Conservation (phyloP, 139 green algal genomes). For the Chlorella sorokiniana region DNA sequence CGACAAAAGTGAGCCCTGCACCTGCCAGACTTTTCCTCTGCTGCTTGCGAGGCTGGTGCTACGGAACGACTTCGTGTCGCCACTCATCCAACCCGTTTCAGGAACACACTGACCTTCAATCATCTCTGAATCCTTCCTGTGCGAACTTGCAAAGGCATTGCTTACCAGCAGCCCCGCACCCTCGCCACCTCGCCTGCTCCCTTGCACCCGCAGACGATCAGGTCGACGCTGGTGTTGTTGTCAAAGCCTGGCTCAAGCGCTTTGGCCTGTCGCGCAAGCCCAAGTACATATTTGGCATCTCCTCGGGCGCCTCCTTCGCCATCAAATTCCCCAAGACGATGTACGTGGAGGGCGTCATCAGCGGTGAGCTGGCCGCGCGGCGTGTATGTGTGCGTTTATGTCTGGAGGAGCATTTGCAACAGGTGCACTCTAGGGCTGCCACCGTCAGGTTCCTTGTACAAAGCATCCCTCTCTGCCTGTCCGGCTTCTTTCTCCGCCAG, state of each 20-base stretch:
- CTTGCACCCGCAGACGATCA: conserved; percentile 16
- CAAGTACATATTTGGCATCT: conserved; percentile 29
- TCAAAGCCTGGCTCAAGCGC: not conserved
- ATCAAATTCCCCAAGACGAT: conserved; percentile 29
- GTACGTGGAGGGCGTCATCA: conserved; percentile 4
- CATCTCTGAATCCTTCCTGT: too few species aligned
- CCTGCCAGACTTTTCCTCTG: not conserved
- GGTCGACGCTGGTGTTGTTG: not conserved
- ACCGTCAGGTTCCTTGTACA: too few species aligned
- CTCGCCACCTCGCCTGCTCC: not conserved
- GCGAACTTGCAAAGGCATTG: not conserved
- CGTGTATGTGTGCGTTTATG: not conserved
- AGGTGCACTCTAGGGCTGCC: too few species aligned
- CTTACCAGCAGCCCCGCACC: not conserved
- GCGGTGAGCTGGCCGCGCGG: not conserved
- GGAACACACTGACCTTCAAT: too few species aligned
- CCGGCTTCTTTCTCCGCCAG: not conserved
- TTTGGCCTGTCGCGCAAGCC: conserved; percentile 12
- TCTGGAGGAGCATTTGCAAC: not conserved
- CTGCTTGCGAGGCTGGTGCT: too few species aligned
- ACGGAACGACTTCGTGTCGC: not conserved
- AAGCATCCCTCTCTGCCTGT: not conserved
- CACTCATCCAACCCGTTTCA: not conserved
- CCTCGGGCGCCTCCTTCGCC: conserved; percentile 23
- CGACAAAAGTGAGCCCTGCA: not conserved